Evolutionary conservation across 768 basidiomycete species (phyloP).

Genomic region (Stropharia rugosoannulata): DNA sequence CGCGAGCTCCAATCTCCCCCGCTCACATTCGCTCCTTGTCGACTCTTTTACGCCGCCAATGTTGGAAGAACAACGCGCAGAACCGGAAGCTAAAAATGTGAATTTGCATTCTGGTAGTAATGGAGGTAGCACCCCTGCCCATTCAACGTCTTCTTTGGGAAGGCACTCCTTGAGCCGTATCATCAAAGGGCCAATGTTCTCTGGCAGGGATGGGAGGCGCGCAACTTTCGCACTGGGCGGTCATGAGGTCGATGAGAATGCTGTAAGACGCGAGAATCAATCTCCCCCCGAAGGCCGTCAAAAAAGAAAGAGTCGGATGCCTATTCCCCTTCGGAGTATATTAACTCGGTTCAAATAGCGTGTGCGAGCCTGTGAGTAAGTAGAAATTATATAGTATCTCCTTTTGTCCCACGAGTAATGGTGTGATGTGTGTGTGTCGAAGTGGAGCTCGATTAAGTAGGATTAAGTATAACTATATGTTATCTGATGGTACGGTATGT

Average conservation of each 20-base stretch:
- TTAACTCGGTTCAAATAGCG: slow-evolving; percentile 43
- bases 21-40: slow-evolving; percentile 1
- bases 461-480: neutral
- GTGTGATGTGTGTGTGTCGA: neutral
- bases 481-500: no score
- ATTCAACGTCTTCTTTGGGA: slow-evolving; percentile 20
- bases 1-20: neutral
- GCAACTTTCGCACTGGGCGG: slow-evolving; percentile 19
- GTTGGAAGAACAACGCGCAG: neutral
- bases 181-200: slow-evolving; percentile 23
- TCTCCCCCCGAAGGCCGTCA: slow-evolving; percentile 10
- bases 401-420: neutral
- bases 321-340: slow-evolving; percentile 44
- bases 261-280: slow-evolving; percentile 26
- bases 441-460: neutral
- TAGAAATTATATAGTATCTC: neutral
- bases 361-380: neutral
- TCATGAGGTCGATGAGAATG: slow-evolving; percentile 33
- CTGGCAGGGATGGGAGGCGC: slow-evolving; percentile 19
- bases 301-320: slow-evolving; percentile 40
- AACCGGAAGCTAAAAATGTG: neutral
- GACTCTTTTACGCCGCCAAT: neutral
- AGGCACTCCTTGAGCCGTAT: slow-evolving; percentile 34
- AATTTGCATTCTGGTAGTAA: neutral
- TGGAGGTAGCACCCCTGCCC: neutral